Base-by-base conservation (phyloP, 306 rosid species). In the Glycine tomentella region DNA sequence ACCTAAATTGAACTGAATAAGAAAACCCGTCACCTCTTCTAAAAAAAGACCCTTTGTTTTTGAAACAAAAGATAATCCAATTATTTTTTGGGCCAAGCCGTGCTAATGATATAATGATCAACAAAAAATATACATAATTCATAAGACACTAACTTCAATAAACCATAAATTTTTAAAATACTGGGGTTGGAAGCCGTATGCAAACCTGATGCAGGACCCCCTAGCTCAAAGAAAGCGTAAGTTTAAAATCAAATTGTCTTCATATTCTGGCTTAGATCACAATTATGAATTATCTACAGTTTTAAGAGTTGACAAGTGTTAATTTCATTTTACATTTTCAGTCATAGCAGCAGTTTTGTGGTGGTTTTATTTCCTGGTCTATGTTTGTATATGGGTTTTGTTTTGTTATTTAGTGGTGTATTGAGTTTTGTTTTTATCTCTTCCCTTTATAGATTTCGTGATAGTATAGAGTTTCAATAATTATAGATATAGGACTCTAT, bases 1-100 rank as follows among this genome's bases (percentile, higher is more conserved):
- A 48, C 69, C 64, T 68, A 59, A 69, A 51, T 45, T 72, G 9
- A 50, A 85, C 69, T 75, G 31, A 64, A 71, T 25, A 72, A 72
- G 63, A 14, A 73, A 44, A 3, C n/a, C 75, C 25, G 38, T 58
- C 31, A 25, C 56, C 64, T 10, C 63, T 66, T 3, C 34, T 8
- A 15, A 20, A 34, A 83, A 59, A 59, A 49, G n/a, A 34, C 34
- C 36, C 68, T 66, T 8, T 33, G 51, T 51, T n/a, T 52, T 59
- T n/a, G 56, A 15, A 68, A 74, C 31, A 75, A 46, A 50, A 51
- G 62, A 34, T 61, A 52, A 63, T 62, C 72, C 59, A 76, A 58
- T 59, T 45, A 40, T 4, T 70, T 75, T 76, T 52, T 38, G 65
- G 45, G 61, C 50, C 70, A 75, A 36, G 16, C 3, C 69, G 0